Evolutionary conservation across 2,329 filamentous ascomycete genomes (phyloP).

Genomic region (Trichoderma pleuroti): DNA sequence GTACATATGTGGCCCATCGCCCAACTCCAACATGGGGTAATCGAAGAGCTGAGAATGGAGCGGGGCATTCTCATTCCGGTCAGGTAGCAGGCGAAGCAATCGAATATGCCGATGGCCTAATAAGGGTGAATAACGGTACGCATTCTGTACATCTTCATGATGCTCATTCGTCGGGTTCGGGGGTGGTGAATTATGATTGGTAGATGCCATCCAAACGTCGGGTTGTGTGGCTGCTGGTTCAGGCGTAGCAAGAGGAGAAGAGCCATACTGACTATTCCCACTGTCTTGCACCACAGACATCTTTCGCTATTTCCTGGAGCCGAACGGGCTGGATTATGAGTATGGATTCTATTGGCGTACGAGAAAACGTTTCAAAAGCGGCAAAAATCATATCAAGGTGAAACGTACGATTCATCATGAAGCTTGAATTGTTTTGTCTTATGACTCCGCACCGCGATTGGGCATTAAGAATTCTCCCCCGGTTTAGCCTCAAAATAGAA

Average conservation of each 20-base stretch:
- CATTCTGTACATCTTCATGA: neutral
- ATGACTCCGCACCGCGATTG: neutral
- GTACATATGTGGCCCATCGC: neutral
- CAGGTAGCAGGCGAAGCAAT: neutral
- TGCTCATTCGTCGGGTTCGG: neutral
- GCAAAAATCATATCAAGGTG: neutral
- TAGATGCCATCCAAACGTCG: neutral
- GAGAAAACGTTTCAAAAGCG: neutral
- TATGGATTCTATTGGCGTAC: neutral
- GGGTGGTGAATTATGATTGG: neutral
- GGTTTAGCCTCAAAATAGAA: neutral
- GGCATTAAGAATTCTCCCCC: neutral
- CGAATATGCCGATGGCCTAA: neutral
- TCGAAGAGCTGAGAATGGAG: conserved; percentile 6
- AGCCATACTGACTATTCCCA: neutral
- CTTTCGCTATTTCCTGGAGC: neutral
- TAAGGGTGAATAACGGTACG: neutral
- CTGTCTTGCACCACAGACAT: neutral
- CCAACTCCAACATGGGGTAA: neutral
- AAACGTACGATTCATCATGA: neutral
- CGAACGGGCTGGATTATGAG: neutral
- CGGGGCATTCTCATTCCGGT: neutral
- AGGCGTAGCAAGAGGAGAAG: neutral
- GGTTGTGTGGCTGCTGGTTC: neutral
- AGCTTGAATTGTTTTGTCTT: neutral